Evolutionary conservation across 2,329 filamentous ascomycete genomes (phyloP), one percentile per base, ranked within the genome.

Genomic region (Venturia carpophila): DNA sequence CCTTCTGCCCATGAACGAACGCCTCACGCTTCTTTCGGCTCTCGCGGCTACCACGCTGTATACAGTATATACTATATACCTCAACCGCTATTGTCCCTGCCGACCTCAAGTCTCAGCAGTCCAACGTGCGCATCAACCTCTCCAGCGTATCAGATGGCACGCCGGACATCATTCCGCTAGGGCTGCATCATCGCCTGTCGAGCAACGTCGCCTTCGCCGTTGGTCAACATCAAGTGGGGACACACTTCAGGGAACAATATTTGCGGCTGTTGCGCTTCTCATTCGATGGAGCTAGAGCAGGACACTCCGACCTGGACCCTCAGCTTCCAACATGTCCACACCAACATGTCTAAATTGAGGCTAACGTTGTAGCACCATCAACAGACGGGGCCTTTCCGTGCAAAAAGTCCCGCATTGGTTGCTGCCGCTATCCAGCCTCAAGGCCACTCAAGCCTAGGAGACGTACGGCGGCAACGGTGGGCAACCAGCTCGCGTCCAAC

Each of bases 181-280:
- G 52, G 52, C 52, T 56, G 52, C 52, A 56, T 56, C 15, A 37
- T 56, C 27, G 37, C 30, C 6, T 4, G 52, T 56, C 52, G 19
- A 56, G 52, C 27, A 56, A 56, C 52, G 52, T 56, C 27, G 39
- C 9, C 39, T 10, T 37, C 11, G 30, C 11, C 49, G 49, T 34
- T 56, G 49, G 24, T 21, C 13, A 17, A 19, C 5, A 19, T 6
- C 24, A 37, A 34, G 49, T 56, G 49, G 49, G 19, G 49, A 34
- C 52, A 49, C 9, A 27, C 27, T 58, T 4, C 52, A 58, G 52
- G 30, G 52, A 58, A 58, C 30, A 58, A 58, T 58, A 58, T 58
- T 27, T 58, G 52, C 52, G 52, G 27, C 30, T 58, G 52, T 39
- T 58, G 52, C 52, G 52, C 52, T 37, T 58, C 52, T 58, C 15